Conservation (phyloP, 371 early-diverging fungal genomes). For the Basidiobolus heterosporus region DNA sequence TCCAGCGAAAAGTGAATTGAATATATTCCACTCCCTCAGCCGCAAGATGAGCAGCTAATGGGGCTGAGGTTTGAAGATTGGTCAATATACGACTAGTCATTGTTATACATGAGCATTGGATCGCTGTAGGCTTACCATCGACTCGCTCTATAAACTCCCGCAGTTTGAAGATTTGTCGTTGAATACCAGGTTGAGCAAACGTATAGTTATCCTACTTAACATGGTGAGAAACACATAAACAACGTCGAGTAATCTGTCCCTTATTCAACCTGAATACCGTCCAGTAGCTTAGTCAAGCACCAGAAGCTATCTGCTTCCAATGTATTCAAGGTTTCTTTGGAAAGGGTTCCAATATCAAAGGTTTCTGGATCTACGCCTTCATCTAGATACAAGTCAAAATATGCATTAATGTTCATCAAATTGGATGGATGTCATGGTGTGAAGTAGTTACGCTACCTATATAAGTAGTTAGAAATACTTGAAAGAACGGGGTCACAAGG, state of each 20-base stretch:
- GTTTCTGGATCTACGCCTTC: constrained; percentile 49
- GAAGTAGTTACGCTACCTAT: no score
- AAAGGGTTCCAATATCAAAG: constrained; percentile 37
- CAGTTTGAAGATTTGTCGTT: constrained; percentile 68
- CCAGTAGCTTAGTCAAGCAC: constrained; percentile 86
- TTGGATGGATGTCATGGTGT: background rate
- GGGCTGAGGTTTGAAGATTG: constrained; percentile 22
- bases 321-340: constrained; percentile 34
- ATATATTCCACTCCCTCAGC: constrained; percentile 85
- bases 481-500: constrained; percentile 86
- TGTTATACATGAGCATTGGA: no score
- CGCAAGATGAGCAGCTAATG: constrained; percentile 62
- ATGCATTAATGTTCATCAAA: background rate
- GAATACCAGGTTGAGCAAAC: constrained; percentile 90
- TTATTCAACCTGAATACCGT: constrained; percentile 67
- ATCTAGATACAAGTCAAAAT: background rate
- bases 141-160: constrained; percentile 81
- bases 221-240: background rate
- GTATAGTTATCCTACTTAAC: constrained; percentile 75
- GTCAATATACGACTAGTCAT: background rate
- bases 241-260: background rate
- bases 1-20: constrained; percentile 98
- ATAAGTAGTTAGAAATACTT: constrained; percentile 67
- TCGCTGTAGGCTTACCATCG: constrained; percentile 36
- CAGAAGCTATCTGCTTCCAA: constrained; percentile 92